Evolutionary conservation across 768 basidiomycete genomes (phyloP), one percentile per base, ranked within the genome.

Genomic region (Panus rudis): DNA sequence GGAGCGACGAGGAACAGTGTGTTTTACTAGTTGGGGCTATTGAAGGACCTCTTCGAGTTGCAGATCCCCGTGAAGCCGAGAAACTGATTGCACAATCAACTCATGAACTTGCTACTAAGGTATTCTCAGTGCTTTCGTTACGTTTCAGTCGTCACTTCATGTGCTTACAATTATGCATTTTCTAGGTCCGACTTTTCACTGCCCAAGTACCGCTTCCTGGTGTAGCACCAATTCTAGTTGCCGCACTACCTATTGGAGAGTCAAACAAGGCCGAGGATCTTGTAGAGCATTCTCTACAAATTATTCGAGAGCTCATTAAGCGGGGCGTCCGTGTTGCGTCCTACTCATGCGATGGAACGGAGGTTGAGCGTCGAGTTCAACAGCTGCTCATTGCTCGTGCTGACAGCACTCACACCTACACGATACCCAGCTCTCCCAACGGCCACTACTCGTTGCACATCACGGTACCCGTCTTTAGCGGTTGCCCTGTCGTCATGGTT

Each of bases 141-240:
- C n/a, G n/a, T n/a, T n/a, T n/a, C n/a, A n/a, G n/a, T n/a, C n/a
- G n/a, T n/a, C n/a, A n/a, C n/a, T n/a, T n/a, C n/a, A n/a, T n/a
- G n/a, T n/a, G n/a, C n/a, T n/a, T n/a, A n/a, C n/a, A n/a, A n/a
- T n/a, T n/a, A n/a, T n/a, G n/a, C n/a, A n/a, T n/a, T n/a, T n/a
- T n/a, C n/a, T n/a, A 69, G 63, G 16, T 70, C 17, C 59, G 61
- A 1, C 39, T 70, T 4, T 70, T 60, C 60, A 48, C 39, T 23
- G 26, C 67, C 6, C 50, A 51, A 14, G 49, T 69, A 11, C 65
- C 62, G 13, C 24, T 61, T 0, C 59, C 65, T 0, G 59, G 61
- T 17, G 49, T 68, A 1, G 47, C 63, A 0, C 61, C 69, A 0
- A 55, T 69, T 17, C 54, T 71, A 14, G 45, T 69, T 4, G 62